Evolutionary conservation across 2,329 filamentous ascomycete species (phyloP).

Genomic region (Trichophyton mentagrophytes): DNA sequence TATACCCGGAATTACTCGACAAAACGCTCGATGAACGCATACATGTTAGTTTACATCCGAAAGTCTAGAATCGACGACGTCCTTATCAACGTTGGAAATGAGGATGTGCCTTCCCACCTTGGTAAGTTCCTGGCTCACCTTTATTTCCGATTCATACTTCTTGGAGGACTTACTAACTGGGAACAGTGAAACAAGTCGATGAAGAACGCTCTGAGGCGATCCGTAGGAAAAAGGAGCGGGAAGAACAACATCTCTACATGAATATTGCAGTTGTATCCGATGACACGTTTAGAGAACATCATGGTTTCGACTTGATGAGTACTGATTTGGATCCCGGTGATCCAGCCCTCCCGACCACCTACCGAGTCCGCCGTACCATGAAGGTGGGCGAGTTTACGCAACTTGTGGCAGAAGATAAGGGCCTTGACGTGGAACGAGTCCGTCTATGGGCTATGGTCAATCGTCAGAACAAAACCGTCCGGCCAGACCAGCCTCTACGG

Average conservation of each 20-base stretch:
- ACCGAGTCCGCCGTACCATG: slow-evolving; percentile 62
- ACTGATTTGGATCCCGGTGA: slow-evolving; percentile 52
- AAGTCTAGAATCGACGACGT: slow-evolving; percentile 75
- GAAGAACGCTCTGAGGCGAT: slow-evolving; percentile 70
- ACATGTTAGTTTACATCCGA: slow-evolving; percentile 97
- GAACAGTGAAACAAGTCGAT: slow-evolving; percentile 55
- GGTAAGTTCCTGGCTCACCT: slow-evolving; percentile 38
- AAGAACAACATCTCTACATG: slow-evolving; percentile 90
- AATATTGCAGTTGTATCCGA: slow-evolving; percentile 70
- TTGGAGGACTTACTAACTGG: slow-evolving; percentile 15
- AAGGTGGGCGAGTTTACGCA: slow-evolving; percentile 62
- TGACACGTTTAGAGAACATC: slow-evolving; percentile 65
- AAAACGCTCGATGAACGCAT: slow-evolving; percentile 70
- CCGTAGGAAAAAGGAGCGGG: slow-evolving; percentile 69
- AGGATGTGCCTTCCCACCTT: slow-evolving; percentile 71
- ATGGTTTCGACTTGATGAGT: slow-evolving; percentile 69
- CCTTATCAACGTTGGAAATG: slow-evolving; percentile 59
- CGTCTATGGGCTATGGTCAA: slow-evolving; percentile 97
- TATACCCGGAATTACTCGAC: slow-evolving; percentile 52
- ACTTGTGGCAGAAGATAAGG: slow-evolving; percentile 57
- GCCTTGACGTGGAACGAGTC: slow-evolving; percentile 54
- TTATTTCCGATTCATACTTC: background rate
- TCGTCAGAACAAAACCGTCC: slow-evolving; percentile 89
- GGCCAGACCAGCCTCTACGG: slow-evolving; percentile 75
- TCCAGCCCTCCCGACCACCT: slow-evolving; percentile 55